A percentile compares a stretch with the other conserved stretches of the same genome.
Evolutionary conservation across 164 flowering plant species (phyloP).

Genomic region (Hamamelis virginiana): DNA sequence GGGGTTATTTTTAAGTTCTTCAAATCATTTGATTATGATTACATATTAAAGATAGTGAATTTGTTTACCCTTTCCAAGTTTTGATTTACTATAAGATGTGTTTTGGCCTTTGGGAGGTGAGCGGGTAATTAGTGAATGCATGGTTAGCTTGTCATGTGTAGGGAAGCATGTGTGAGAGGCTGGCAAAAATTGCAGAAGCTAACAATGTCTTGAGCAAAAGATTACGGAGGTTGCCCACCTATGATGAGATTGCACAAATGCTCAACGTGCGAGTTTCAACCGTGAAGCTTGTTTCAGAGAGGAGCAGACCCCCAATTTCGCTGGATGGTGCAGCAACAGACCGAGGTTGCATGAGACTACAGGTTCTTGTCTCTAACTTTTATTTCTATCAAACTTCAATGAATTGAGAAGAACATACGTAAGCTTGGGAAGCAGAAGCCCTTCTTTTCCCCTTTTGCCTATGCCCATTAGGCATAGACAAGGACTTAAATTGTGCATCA

Average conservation of each 20-base stretch:
- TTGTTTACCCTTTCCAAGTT: neutral
- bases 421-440: too few species aligned
- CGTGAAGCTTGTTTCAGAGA: conserved; percentile 37
- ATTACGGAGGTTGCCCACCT: conserved; percentile 39
- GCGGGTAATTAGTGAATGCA: conserved; percentile 44
- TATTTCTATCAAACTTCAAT: neutral
- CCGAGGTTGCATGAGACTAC: conserved; percentile 41
- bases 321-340: conserved; percentile 35
- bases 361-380: conserved; percentile 32
- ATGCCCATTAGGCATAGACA: too few species aligned
- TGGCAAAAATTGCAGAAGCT: conserved; percentile 55
- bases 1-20: neutral
- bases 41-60: neutral
- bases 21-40: neutral
- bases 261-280: conserved; percentile 24
- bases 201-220: conserved; percentile 31
- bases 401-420: too few species aligned
- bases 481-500: too few species aligned
- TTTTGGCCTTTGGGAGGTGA: conserved; percentile 17
- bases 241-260: conserved; percentile 46
- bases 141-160: conserved; percentile 61
- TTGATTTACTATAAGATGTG: neutral
- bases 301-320: conserved; percentile 51
- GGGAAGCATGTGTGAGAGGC: conserved; percentile 45
- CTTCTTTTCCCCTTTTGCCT: too few species aligned